Evolutionary conservation across 208 protist species (phyloP), one percentile per base, ranked within the genome.

Genomic region (Angomonas deanei): DNA sequence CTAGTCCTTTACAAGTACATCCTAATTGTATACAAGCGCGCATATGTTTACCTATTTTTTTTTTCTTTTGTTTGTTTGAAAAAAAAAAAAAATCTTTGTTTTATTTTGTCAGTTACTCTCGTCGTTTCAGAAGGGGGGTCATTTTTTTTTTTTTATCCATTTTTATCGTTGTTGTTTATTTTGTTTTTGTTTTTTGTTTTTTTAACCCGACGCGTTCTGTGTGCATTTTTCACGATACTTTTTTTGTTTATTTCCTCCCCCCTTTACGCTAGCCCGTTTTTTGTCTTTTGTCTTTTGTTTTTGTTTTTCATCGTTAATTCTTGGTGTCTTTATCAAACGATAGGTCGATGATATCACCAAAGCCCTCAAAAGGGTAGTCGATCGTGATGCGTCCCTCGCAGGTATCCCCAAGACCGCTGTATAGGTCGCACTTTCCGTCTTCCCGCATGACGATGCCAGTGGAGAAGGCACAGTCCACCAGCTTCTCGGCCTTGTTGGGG

Each of bases 301-400:
- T 50, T 50, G 17, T 50, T 50, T 50, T 17, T 56, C 23, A 32
- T 17, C 30, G 5, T 17, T 53, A 17, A 6, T 56, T 56, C 4
- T 56, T 6, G 23, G 6, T 28, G 50, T 56, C 50, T 4, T 56
- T 31, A 19, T 56, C 24, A 24, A 32, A 26, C 6, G 24, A 10
- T 8, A 56, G 10, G 23, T 83, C 66, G 33, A 80, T 68, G 23
- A 87, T 68, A 4, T 72, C 61, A 23, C 80, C 80, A 46, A 65
- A 74, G 4, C 80, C 80, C 47, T 87, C 80, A 49, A 87, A 87
- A 1, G 77, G 81, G 72, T 88, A 88, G 66, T 88, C 81, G 52
- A 88, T 88, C 30, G 74, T 78, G 56, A 88, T 82, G 60, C 81
- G 81, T 5, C 81, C 81, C 62, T 83, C 71, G 52, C 69, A 65